These are phyloP conservation scores for Scortechinia acanthostroma DNA, from an alignment of 2,329 filamentous ascomycete genomes.

Conservation along the genomic window DNA sequence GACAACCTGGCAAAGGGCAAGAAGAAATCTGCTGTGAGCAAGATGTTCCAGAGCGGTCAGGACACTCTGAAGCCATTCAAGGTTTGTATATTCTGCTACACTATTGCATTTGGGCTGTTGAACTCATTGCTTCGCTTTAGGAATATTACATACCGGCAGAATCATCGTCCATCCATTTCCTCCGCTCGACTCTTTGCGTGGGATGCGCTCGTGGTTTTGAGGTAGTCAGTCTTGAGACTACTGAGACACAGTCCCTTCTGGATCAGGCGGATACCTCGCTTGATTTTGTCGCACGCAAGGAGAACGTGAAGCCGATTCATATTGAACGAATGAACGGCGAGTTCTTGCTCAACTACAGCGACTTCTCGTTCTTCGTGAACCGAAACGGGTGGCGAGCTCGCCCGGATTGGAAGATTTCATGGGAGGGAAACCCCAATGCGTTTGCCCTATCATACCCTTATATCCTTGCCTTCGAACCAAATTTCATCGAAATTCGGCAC, in stretches of 20 bases:
- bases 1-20: constrained; percentile 88
- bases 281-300: constrained; percentile 90
- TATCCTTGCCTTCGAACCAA: constrained; percentile 93
- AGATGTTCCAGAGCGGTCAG: constrained; percentile 88
- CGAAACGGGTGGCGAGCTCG: constrained; percentile 93
- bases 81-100: constrained; percentile 25
- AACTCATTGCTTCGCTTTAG: background rate
- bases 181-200: constrained; percentile 92
- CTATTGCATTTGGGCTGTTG: background rate
- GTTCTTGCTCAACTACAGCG: constrained; percentile 94
- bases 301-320: constrained; percentile 89
- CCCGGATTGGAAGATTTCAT: constrained; percentile 94
- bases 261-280: constrained; percentile 97
- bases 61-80: constrained; percentile 95
- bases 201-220: constrained; percentile 94
- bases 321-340: constrained; percentile 96
- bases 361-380: constrained; percentile 99
- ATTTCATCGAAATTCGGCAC: constrained; percentile 93
- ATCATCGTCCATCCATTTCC: constrained; percentile 95
- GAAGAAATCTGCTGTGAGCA: constrained; percentile 89
- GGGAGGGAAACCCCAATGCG: constrained; percentile 76
- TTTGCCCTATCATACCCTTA: constrained; percentile 96
- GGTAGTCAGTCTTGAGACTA: constrained; percentile 89
- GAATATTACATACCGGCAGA: constrained; percentile 97
- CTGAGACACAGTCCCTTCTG: constrained; percentile 94